phyloP scores from a whole-genome alignment of 2,329 filamentous ascomycete species.

The Alternaria atra region DNA sequence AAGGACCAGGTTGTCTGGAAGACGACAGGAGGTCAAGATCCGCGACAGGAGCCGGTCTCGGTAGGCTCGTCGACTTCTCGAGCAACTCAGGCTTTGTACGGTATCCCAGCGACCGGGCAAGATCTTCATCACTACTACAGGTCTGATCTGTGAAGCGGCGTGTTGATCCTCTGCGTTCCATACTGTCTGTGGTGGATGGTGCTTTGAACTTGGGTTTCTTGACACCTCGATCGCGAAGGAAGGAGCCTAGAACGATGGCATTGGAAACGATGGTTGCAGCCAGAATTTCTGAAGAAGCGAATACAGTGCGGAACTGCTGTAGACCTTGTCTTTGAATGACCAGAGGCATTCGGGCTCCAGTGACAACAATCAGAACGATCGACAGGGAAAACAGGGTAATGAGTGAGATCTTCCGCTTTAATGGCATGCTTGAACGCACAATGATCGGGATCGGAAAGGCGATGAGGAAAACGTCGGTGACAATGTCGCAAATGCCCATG shows the following conservation, averaged over 20 bases:
- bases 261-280: slow-evolving; percentile 90
- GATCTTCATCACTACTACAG: slow-evolving; percentile 91
- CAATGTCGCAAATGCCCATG: slow-evolving; percentile 86
- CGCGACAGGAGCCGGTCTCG: slow-evolving; percentile 51
- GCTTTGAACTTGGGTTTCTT: slow-evolving; percentile 84
- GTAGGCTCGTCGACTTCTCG: slow-evolving; percentile 52
- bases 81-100: slow-evolving; percentile 65
- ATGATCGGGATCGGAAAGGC: slow-evolving; percentile 91
- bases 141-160: slow-evolving; percentile 71
- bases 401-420: slow-evolving; percentile 81
- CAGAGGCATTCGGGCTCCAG: slow-evolving; percentile 80
- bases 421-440: slow-evolving; percentile 75
- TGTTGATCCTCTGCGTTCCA: slow-evolving; percentile 66
- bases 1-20: slow-evolving; percentile 32
- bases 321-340: slow-evolving; percentile 75
- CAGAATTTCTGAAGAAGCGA: slow-evolving; percentile 89
- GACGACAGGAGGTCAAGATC: slow-evolving; percentile 39
- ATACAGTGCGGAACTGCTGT: slow-evolving; percentile 87
- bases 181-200: slow-evolving; percentile 61
- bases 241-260: slow-evolving; percentile 87
- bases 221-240: slow-evolving; percentile 86
- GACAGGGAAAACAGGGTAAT: slow-evolving; percentile 84
- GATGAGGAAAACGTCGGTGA: slow-evolving; percentile 88
- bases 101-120: slow-evolving; percentile 82
- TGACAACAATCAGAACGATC: slow-evolving; percentile 80